A percentile compares a stretch with the other conserved stretches of the same genome.
These are phyloP conservation scores for Stephania yunnanensis DNA, from an alignment of 164 flowering plant species.

Conservation along the genomic window DNA sequence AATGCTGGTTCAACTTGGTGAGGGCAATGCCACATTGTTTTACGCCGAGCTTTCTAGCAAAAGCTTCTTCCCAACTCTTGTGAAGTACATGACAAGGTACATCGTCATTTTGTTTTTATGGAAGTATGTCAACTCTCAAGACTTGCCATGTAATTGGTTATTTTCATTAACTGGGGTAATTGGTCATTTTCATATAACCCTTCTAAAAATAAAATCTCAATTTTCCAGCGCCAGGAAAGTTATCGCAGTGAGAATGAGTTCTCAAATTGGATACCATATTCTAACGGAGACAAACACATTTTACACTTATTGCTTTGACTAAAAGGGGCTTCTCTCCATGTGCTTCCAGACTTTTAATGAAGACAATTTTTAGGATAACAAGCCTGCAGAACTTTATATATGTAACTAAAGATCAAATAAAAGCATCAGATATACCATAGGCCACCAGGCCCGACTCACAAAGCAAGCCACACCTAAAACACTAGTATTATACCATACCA, in stretches of 20 bases:
- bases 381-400: no score
- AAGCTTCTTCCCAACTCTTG: constrained; percentile 62
- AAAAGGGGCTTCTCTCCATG: not conserved
- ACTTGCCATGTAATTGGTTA: not conserved
- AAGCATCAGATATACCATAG: no score
- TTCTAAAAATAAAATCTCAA: not conserved
- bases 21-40: constrained; percentile 36
- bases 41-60: constrained; percentile 69
- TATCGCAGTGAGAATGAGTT: not conserved
- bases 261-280: not conserved
- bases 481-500: no score
- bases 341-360: not conserved
- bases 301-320: not conserved
- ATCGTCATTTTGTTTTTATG: not conserved
- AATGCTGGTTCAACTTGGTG: constrained; percentile 42
- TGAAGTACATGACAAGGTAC: constrained; percentile 84
- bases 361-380: not conserved
- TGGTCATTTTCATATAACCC: not conserved
- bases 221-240: not conserved
- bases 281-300: not conserved
- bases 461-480: no score
- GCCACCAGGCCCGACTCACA: no score
- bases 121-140: not conserved
- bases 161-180: not conserved
- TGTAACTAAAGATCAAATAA: no score